Evolutionary conservation across 768 basidiomycete genomes (phyloP).

Genomic region (Hericium erinaceus): DNA sequence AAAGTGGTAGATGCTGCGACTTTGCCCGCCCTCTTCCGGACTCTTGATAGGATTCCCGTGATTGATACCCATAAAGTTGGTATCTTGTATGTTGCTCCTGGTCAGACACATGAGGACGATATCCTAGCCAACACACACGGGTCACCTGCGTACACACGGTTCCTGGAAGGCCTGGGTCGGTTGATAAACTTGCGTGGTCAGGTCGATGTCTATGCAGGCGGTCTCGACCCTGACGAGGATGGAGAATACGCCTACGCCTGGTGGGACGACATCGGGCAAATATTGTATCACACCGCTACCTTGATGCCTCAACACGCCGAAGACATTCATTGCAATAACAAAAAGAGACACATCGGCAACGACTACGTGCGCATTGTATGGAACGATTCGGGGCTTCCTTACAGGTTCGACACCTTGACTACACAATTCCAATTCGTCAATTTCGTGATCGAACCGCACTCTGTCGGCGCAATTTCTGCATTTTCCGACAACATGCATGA

Average conservation of each 20-base stretch:
- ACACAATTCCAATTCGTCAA: slow-evolving; percentile 97
- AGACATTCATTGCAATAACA: slow-evolving; percentile 68
- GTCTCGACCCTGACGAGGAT: slow-evolving; percentile 83
- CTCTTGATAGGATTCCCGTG: slow-evolving; percentile 79
- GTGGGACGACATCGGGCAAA: slow-evolving; percentile 97
- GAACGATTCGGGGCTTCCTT: slow-evolving; percentile 91
- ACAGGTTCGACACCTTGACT: slow-evolving; percentile 82
- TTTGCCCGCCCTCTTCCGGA: slow-evolving; percentile 50
- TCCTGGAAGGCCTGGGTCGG: slow-evolving; percentile 82
- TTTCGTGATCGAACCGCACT: slow-evolving; percentile 93
- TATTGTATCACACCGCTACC: slow-evolving; percentile 92
- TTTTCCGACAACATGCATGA: slow-evolving; percentile 80
- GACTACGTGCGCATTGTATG: slow-evolving; percentile 94
- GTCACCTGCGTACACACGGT: slow-evolving; percentile 89
- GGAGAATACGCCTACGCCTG: slow-evolving; percentile 97
- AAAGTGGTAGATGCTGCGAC: slow-evolving; percentile 43
- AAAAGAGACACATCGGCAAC: slow-evolving; percentile 96
- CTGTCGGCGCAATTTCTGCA: slow-evolving; percentile 72
- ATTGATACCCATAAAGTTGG: slow-evolving; percentile 97
- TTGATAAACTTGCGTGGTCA: slow-evolving; percentile 86
- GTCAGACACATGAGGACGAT: slow-evolving; percentile 75
- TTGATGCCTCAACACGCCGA: slow-evolving; percentile 81
- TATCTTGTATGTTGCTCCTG: slow-evolving; percentile 91
- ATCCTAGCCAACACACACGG: slow-evolving; percentile 88
- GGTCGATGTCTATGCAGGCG: slow-evolving; percentile 87